Percentiles rank a stretch among this genome's conserved stretches.
Conservation (phyloP, 1,284 basidiomycete genomes). For the Ganoderma lucidum region DNA sequence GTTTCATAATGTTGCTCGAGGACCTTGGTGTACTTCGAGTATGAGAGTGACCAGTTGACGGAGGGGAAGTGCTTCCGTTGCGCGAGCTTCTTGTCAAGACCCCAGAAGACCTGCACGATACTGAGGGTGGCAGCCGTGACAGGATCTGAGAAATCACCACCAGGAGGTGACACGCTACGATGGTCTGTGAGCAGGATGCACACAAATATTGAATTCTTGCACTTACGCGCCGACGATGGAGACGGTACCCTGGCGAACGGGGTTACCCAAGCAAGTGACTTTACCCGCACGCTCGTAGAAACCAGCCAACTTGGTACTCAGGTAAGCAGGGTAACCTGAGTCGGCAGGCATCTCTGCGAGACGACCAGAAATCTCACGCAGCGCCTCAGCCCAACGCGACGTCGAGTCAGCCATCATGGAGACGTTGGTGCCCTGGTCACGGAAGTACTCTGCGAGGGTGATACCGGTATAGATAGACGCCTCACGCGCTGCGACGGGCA, state of each 20-base stretch:
- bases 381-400: conserved; percentile 98
- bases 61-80: conserved; percentile 99
- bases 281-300: conserved; percentile 99
- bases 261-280: conserved; percentile 92
- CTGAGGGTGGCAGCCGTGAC: conserved; percentile 97
- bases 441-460: conserved; percentile 99
- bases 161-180: conserved; percentile 92
- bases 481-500: conserved; percentile 99
- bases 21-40: conserved; percentile 98
- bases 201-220: background rate
- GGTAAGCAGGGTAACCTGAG: conserved; percentile 98
- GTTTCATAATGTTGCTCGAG: conserved; percentile 95
- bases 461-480: conserved; percentile 99
- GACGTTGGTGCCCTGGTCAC: conserved; percentile 97
- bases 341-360: conserved; percentile 99
- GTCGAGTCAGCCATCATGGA: conserved; percentile 99
- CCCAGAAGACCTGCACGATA: conserved; percentile 99
- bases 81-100: conserved; percentile 94
- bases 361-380: conserved; percentile 99
- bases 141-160: conserved; percentile 99
- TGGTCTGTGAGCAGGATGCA: background rate
- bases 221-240: conserved; percentile 98
- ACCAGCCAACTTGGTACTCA: conserved; percentile 93
- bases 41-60: conserved; percentile 99
- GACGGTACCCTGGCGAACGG: conserved; percentile 90